phyloP scores from a whole-genome alignment of 768 basidiomycete species.

The Phallus indusiatus region DNA sequence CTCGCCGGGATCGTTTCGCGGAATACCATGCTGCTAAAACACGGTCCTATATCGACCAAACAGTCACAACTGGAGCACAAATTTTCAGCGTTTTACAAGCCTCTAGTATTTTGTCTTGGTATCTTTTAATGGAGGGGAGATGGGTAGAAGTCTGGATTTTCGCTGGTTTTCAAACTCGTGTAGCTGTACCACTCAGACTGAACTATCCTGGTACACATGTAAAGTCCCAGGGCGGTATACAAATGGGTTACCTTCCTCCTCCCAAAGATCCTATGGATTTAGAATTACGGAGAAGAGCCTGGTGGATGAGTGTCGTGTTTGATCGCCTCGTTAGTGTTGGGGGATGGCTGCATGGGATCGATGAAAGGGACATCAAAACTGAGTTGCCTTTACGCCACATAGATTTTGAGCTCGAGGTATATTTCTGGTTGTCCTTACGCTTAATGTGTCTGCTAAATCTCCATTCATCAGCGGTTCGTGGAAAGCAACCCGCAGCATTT shows the following conservation, averaged over 20 bases:
- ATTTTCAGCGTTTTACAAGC: constrained; percentile 85
- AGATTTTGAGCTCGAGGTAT: constrained; percentile 70
- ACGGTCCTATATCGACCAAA: constrained; percentile 79
- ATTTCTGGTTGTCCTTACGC: constrained; percentile 14
- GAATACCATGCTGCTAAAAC: constrained; percentile 83
- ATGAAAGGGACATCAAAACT: constrained; percentile 77
- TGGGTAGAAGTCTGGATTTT: constrained; percentile 92
- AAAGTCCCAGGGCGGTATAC: constrained; percentile 56
- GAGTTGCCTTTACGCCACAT: constrained; percentile 67
- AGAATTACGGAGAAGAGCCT: constrained; percentile 71
- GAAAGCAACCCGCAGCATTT: constrained; percentile 73
- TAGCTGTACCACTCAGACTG: constrained; percentile 69
- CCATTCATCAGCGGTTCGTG: constrained; percentile 36
- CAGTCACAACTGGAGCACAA: constrained; percentile 82
- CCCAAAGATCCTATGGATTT: constrained; percentile 68
- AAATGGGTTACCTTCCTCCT: constrained; percentile 71
- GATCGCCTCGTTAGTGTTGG: constrained; percentile 75
- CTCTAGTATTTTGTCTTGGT: constrained; percentile 80
- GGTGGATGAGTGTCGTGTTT: constrained; percentile 89
- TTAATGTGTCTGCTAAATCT: constrained; percentile 12
- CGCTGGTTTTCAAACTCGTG: constrained; percentile 75
- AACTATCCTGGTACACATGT: constrained; percentile 78
- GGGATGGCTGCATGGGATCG: constrained; percentile 80
- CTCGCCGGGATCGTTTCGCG: constrained; percentile 74
- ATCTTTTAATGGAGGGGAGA: constrained; percentile 82